phyloP scores from a whole-genome alignment of 257 asterid genomes.

The Vinca minor region DNA sequence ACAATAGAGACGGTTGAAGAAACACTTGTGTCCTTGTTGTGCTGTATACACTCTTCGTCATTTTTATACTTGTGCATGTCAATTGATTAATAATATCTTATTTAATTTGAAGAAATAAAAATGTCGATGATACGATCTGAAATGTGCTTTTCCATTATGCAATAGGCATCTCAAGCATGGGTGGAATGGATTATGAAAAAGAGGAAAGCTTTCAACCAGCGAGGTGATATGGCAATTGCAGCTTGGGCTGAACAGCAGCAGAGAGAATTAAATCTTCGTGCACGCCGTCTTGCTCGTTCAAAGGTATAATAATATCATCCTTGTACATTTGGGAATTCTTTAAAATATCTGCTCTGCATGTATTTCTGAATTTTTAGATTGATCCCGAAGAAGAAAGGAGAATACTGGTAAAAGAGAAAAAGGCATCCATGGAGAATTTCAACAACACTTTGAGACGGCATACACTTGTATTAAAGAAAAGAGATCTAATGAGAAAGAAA shows the following conservation, averaged over 20 bases:
- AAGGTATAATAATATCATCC: too few species aligned
- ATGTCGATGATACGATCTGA: too few species aligned
- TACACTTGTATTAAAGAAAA: slow-evolving; percentile 67
- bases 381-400: slow-evolving; percentile 90
- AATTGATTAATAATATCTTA: too few species aligned
- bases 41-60: too few species aligned
- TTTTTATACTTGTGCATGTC: too few species aligned
- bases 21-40: too few species aligned
- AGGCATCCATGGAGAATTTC: slow-evolving; percentile 60
- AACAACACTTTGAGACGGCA: slow-evolving; percentile 69
- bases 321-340: too few species aligned
- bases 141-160: slow-evolving; percentile 1
- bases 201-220: slow-evolving; percentile 89
- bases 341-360: neutral
- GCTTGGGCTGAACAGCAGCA: slow-evolving; percentile 99
- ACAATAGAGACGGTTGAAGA: too few species aligned
- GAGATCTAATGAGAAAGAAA: slow-evolving; percentile 67
- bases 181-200: slow-evolving; percentile 90
- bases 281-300: slow-evolving; percentile 86
- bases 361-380: slow-evolving; percentile 31
- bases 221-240: slow-evolving; percentile 95
- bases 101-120: too few species aligned
- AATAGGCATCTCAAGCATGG: slow-evolving; percentile 97
- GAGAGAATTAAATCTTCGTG: slow-evolving; percentile 77
- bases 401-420: slow-evolving; percentile 73